These are phyloP conservation scores for Hygrocybe coccinea DNA, from an alignment of 768 basidiomycete species.

Conservation along the genomic window DNA sequence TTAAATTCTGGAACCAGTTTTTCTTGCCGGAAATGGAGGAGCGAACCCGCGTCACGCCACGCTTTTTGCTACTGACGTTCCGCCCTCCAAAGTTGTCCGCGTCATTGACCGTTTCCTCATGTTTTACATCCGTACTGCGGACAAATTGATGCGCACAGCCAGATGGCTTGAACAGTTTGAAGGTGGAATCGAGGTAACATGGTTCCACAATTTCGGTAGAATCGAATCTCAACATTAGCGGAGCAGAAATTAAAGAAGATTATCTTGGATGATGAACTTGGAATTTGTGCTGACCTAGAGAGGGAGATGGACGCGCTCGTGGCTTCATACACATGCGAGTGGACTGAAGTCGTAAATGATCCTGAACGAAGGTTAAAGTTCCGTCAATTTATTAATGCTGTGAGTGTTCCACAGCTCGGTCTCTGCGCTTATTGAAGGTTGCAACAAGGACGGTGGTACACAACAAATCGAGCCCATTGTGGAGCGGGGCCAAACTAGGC, in stretches of 20 bases:
- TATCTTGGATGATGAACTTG: slow-evolving; percentile 64
- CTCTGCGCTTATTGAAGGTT: slow-evolving; percentile 57
- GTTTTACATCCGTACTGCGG: slow-evolving; percentile 70
- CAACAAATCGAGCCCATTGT: slow-evolving; percentile 46
- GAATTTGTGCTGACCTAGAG: slow-evolving; percentile 67
- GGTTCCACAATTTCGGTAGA: neutral
- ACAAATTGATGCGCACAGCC: slow-evolving; percentile 66
- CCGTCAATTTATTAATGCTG: slow-evolving; percentile 13
- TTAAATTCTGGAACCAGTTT: slow-evolving; percentile 34
- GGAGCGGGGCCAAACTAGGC: slow-evolving; percentile 59
- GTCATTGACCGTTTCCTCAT: slow-evolving; percentile 63
- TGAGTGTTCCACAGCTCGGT: slow-evolving; percentile 38
- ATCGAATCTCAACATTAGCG: neutral
- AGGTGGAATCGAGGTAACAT: slow-evolving; percentile 53
- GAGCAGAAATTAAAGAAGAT: slow-evolving; percentile 55
- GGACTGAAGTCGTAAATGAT: slow-evolving; percentile 56
- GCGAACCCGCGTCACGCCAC: slow-evolving; percentile 57
- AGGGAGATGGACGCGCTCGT: slow-evolving; percentile 61
- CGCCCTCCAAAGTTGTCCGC: slow-evolving; percentile 54
- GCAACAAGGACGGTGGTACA: slow-evolving; percentile 51
- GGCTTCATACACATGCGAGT: slow-evolving; percentile 64
- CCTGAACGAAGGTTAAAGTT: slow-evolving; percentile 15
- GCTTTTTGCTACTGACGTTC: slow-evolving; percentile 63
- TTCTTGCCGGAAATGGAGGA: slow-evolving; percentile 70
- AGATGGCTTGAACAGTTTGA: slow-evolving; percentile 70